phyloP scores from a whole-genome alignment of 148 eudicot species.

The Rhododendron mucronatum region DNA sequence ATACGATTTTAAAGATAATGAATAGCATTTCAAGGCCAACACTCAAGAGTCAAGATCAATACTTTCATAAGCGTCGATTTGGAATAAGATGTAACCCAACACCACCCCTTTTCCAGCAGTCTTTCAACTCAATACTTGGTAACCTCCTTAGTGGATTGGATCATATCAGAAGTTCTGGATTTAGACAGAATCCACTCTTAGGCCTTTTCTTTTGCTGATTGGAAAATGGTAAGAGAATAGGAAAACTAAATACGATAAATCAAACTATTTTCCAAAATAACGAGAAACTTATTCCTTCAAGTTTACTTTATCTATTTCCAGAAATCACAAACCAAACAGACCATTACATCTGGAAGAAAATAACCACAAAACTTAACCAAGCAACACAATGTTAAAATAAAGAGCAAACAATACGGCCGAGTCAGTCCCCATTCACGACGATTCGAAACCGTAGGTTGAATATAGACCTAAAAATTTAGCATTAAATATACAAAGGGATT shows the following conservation, averaged over 20 bases:
- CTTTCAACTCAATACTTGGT: neutral
- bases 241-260: neutral
- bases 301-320: neutral
- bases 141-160: neutral
- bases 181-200: neutral
- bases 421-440: neutral
- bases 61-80: neutral
- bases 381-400: neutral
- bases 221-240: neutral
- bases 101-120: neutral
- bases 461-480: neutral
- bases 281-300: neutral
- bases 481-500: neutral
- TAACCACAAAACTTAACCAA: neutral
- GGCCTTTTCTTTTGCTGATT: neutral
- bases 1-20: neutral
- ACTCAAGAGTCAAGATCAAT: neutral
- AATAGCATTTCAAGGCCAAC: neutral
- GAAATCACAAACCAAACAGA: neutral
- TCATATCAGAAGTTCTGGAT: neutral
- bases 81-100: neutral
- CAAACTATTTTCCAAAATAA: neutral
- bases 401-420: neutral
- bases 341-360: neutral
- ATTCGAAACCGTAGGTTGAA: neutral